phyloP scores from a whole-genome alignment of 2,329 filamentous ascomycete species.

The Xylaria arbuscula region DNA sequence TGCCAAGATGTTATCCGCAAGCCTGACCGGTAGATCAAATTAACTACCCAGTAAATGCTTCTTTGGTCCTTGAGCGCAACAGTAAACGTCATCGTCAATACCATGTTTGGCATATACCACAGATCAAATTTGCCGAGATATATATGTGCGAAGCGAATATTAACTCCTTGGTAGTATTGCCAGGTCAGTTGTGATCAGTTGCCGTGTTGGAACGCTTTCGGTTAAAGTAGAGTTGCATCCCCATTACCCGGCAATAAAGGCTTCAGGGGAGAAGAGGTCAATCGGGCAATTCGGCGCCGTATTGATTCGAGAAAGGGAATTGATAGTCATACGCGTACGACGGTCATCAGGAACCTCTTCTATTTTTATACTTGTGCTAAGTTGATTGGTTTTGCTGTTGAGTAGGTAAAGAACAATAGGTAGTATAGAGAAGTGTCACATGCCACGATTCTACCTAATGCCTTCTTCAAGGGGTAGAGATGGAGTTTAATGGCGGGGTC shows the following conservation, averaged over 20 bases:
- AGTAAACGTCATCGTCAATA: neutral
- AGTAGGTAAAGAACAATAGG: neutral
- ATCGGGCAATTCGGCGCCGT: conserved; percentile 29
- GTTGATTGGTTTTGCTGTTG: neutral
- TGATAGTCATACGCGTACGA: conserved; percentile 14
- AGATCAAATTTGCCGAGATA: neutral
- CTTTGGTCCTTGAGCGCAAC: conserved; percentile 1
- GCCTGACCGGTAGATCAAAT: neutral
- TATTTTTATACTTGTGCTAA: neutral
- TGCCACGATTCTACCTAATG: neutral
- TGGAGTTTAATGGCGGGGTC: neutral
- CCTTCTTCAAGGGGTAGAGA: neutral
- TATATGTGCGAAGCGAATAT: neutral
- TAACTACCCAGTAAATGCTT: neutral
- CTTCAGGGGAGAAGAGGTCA: conserved; percentile 3
- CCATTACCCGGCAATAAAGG: conserved; percentile 32
- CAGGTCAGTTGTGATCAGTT: neutral
- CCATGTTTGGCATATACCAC: neutral
- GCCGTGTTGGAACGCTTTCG: conserved; percentile 23
- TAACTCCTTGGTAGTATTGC: neutral
- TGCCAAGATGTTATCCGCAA: no score
- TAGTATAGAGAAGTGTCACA: neutral
- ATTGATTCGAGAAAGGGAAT: conserved; percentile 16
- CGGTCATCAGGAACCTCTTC: neutral
- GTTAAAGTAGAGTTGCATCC: conserved; percentile 29